phyloP scores from a whole-genome alignment of 2,329 filamentous ascomycete species.

The Phialocephala subalpina region DNA sequence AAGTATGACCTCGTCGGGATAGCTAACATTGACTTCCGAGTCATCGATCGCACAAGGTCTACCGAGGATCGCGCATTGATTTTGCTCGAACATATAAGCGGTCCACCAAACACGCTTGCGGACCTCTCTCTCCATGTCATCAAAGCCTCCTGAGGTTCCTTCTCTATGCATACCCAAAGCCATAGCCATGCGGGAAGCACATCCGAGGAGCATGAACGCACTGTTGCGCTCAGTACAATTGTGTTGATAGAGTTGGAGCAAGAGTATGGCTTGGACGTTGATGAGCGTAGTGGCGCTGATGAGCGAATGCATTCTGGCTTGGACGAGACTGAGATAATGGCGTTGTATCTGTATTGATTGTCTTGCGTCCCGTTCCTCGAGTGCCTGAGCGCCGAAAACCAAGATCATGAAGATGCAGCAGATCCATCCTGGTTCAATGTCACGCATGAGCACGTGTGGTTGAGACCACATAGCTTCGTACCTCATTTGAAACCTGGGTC shows the following conservation, averaged over 20 bases:
- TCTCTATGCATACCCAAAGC: constrained; percentile 54
- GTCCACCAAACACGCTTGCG: constrained; percentile 44
- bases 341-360: constrained; percentile 46
- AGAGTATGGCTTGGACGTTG: constrained; percentile 52
- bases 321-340: constrained; percentile 44
- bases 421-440: constrained; percentile 51
- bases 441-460: constrained; percentile 38
- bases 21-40: constrained; percentile 39
- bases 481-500: constrained; percentile 48
- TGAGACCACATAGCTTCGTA: constrained; percentile 48
- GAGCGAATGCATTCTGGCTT: constrained; percentile 47
- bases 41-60: constrained; percentile 42
- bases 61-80: constrained; percentile 42
- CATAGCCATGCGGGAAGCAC: constrained; percentile 51
- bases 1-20: constrained; percentile 40
- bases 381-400: constrained; percentile 50
- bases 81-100: constrained; percentile 41
- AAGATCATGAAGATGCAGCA: constrained; percentile 51
- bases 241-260: constrained; percentile 51
- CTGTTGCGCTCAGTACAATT: constrained; percentile 51
- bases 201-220: constrained; percentile 50
- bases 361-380: constrained; percentile 42
- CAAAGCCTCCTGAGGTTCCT: constrained; percentile 48
- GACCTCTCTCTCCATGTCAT: constrained; percentile 40
- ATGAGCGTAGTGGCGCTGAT: constrained; percentile 48